Base-by-base conservation (phyloP, 352 stramenopile species). In the Phytophthora europaea region DNA sequence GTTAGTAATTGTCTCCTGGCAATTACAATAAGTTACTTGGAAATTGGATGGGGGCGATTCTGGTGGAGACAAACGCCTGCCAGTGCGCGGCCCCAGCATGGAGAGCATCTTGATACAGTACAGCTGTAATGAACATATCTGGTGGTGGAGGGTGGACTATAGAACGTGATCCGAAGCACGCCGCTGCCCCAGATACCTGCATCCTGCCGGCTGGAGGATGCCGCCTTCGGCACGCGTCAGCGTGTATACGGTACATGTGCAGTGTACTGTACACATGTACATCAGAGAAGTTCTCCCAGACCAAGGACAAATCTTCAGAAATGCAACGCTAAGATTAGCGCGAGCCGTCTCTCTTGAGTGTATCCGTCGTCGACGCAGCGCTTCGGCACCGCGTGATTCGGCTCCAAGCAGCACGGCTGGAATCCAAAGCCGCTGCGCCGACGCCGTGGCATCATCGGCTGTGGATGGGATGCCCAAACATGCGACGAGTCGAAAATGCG, bases 401-500 rank as follows among this genome's bases (percentile, higher is more conserved):
- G 33, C 36, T 28, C 40, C 6, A 64, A 58, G 38, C 38, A 56
- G 22, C 56, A 51, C 38, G 15, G 38, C 38, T 47, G 38, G 36
- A 5, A n/a, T 34, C 36, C 61, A 47, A 68, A 69, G 51, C 51
- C 23, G 51, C 28, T 38, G 48, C 51, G 52, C 52, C 31, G 28
- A 63, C 40, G 61, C 45, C 20, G 23, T 55, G 51, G 63, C 53
- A 70, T 70, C 58, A 67, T 57, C 58, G 13, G 48, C 20, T 2
- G 6, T 4, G 43, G 65, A 72, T 72, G 57, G 65, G 65, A 72
- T 22, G 65, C 65, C 13, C 18, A 40, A 55, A 64, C 51, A 72
- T 72, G 65, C 65, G 65, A 72, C 65, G 45, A 72, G 65, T 67
- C 65, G 65, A 67, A 72, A 72, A 72, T 72, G 65, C 58, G 65